Percentiles rank a stretch among this genome's conserved stretches.
Evolutionary conservation across 2,329 filamentous ascomycete genomes (phyloP).

Genomic region (Pseudopithomyces maydicus): DNA sequence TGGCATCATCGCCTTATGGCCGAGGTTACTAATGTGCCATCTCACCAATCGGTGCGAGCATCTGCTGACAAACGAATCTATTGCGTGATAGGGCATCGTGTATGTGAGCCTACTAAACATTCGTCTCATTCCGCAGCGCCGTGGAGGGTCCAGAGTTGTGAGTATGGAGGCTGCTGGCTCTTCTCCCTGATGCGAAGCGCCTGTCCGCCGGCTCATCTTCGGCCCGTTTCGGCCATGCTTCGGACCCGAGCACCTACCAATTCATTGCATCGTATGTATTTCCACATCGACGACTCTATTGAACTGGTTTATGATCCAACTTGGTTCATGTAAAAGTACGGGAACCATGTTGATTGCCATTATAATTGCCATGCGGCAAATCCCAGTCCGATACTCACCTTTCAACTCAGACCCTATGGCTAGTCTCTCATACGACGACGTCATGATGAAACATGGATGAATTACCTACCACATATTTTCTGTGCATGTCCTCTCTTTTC

Average conservation of each 20-base stretch:
- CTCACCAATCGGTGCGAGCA: slow-evolving; percentile 19
- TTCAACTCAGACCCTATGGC: neutral
- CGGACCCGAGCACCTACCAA: slow-evolving; percentile 1
- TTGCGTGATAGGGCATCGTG: slow-evolving; percentile 27
- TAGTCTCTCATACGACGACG: slow-evolving; percentile 16
- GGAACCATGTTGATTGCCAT: neutral
- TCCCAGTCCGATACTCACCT: too few species aligned
- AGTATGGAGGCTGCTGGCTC: too few species aligned
- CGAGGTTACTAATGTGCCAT: slow-evolving; percentile 34
- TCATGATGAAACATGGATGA: slow-evolving; percentile 34
- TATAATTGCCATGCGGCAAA: too few species aligned
- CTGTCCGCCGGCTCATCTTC: neutral
- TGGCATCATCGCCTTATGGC: slow-evolving; percentile 42
- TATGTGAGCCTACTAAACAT: neutral
- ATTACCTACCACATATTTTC: slow-evolving; percentile 14
- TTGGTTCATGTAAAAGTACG: too few species aligned
- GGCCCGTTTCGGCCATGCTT: neutral
- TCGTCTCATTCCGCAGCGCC: neutral
- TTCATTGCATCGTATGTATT: neutral
- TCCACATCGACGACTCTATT: too few species aligned
- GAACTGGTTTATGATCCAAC: too few species aligned
- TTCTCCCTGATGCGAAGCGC: too few species aligned
- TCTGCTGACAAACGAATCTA: slow-evolving; percentile 31
- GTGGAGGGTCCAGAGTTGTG: too few species aligned
- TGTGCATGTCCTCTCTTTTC: slow-evolving; percentile 13